Evolutionary conservation across 805 yeast genomes (phyloP).

Genomic region (Kuraishia molischiana): DNA sequence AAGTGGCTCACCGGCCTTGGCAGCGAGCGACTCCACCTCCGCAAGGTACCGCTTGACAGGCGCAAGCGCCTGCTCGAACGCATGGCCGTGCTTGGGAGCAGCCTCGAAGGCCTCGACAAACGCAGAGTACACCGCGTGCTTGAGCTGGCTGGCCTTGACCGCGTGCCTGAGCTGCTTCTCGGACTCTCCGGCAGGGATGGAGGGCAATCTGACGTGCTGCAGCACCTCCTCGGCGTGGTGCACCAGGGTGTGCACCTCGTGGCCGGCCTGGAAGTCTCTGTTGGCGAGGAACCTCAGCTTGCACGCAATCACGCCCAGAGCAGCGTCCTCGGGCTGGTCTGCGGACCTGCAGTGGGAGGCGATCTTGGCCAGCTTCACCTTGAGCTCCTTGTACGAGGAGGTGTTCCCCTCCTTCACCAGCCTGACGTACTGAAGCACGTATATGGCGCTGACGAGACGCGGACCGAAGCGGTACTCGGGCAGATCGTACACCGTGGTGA

Average conservation of each 20-base stretch:
- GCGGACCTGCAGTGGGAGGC: neutral
- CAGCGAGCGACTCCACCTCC: neutral
- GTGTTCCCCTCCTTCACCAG: neutral
- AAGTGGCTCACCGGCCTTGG: neutral
- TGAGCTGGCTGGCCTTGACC: neutral
- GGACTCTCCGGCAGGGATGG: no score
- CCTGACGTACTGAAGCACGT: slow-evolving; percentile 1
- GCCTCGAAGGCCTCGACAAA: neutral
- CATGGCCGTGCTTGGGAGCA: neutral
- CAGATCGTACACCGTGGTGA: slow-evolving; percentile 1
- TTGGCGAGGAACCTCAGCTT: neutral
- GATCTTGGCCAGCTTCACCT: neutral
- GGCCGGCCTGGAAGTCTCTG: neutral
- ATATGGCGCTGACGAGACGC: slow-evolving; percentile 1
- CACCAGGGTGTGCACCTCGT: neutral
- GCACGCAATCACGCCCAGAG: neutral
- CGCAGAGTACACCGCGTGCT: neutral
- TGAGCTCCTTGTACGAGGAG: neutral
- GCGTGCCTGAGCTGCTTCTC: no score
- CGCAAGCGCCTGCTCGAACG: neutral
- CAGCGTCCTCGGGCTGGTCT: neutral
- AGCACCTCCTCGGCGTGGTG: neutral
- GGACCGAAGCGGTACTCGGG: neutral
- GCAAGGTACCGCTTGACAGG: neutral
- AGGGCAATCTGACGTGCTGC: neutral